Percentiles rank a stretch among this genome's conserved stretches.
Conservation (phyloP, 495 filamentous ascomycete species). For the Echria macrotheca region DNA sequence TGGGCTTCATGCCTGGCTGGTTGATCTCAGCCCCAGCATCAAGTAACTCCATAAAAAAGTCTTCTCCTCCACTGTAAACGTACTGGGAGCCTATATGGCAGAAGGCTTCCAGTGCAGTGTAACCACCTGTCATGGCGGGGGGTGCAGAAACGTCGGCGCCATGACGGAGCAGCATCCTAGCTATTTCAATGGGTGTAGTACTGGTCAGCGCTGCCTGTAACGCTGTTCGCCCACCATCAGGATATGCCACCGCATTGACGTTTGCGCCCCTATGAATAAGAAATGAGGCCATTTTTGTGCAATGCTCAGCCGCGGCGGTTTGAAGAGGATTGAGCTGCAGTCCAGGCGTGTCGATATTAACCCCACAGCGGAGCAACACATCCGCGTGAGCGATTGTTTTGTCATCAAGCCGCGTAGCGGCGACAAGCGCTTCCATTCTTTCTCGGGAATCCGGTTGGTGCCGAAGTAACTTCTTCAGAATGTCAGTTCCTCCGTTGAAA, state of each 20-base stretch:
- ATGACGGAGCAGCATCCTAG: neutral
- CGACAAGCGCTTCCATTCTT: neutral
- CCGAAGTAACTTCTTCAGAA: neutral
- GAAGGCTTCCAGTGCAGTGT: neutral
- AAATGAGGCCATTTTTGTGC: neutral
- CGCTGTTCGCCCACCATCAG: neutral
- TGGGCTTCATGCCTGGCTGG: constrained; percentile 1
- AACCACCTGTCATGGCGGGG: neutral
- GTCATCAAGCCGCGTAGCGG: neutral
- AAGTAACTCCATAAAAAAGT: neutral
- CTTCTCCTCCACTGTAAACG: neutral
- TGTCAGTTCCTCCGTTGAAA: too few species aligned
- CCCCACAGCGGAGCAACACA: neutral
- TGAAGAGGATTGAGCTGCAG: neutral
- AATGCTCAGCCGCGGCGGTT: neutral
- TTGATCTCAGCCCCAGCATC: constrained; percentile 6
- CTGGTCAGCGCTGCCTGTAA: neutral
- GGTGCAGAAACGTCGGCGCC: neutral
- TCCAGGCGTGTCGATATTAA: neutral
- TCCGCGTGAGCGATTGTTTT: neutral
- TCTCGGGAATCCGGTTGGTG: neutral
- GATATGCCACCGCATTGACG: constrained; percentile 2
- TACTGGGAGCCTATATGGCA: neutral
- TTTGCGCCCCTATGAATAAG: neutral
- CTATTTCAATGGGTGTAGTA: neutral